Conservation (phyloP, 2,329 filamentous ascomycete species). For the Venturia pyrina region DNA sequence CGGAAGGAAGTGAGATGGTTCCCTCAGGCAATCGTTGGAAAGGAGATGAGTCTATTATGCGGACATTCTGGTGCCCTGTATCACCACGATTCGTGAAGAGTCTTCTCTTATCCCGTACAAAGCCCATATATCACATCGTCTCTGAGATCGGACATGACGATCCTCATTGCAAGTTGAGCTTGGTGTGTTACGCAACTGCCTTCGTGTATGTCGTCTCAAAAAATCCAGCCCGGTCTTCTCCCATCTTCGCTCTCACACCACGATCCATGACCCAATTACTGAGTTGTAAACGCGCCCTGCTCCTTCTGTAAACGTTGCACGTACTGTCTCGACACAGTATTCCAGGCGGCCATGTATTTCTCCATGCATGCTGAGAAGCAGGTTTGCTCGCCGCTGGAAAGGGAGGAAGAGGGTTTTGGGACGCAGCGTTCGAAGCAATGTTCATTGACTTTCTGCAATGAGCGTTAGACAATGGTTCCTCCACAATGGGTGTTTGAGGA, state of each 20-base stretch:
- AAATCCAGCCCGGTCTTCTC: not conserved
- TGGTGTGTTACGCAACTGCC: not conserved
- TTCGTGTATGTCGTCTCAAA: not conserved
- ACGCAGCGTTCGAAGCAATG: conserved; percentile 48
- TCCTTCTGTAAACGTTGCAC: conserved; percentile 37
- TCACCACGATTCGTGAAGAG: not conserved
- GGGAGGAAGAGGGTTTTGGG: conserved; percentile 39
- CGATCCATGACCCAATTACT: not conserved
- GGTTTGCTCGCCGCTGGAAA: conserved; percentile 38
- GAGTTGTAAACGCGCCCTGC: not conserved
- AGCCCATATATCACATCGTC: not conserved
- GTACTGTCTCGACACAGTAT: conserved; percentile 40
- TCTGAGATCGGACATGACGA: not conserved
- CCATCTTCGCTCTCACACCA: not conserved
- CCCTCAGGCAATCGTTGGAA: not conserved
- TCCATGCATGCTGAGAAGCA: conserved; percentile 45
- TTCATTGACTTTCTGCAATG: conserved; percentile 44
- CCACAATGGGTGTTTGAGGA: not conserved
- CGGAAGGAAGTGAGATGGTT: not conserved
- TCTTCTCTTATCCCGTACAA: not conserved
- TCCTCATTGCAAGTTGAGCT: not conserved
- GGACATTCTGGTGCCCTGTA: not conserved
- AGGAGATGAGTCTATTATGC: not conserved
- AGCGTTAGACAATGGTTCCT: not conserved
- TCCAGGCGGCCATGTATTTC: conserved; percentile 46